Evolutionary conservation across 768 basidiomycete genomes (phyloP).

Genomic region (Pholiota molesta): DNA sequence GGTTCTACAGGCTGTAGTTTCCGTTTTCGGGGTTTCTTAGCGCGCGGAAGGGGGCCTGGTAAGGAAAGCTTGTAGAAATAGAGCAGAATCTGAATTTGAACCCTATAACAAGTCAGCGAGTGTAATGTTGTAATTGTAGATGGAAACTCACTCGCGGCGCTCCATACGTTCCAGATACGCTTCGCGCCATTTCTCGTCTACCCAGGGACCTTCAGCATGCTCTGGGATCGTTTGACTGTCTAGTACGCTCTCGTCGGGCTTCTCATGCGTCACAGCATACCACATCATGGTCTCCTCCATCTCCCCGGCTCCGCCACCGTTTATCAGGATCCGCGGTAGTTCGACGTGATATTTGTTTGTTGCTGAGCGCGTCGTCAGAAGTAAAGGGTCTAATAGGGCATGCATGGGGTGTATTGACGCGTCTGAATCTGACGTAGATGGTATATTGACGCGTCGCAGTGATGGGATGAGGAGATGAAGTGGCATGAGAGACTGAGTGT

Average conservation of each 20-base stretch:
- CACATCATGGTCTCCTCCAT: slow-evolving; percentile 79
- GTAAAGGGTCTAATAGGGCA: slow-evolving; percentile 57
- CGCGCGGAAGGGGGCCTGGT: slow-evolving; percentile 40
- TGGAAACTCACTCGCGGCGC: slow-evolving; percentile 68
- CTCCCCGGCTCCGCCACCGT: slow-evolving; percentile 63
- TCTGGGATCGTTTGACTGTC: slow-evolving; percentile 22
- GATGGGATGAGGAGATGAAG: slow-evolving; percentile 58
- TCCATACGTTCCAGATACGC: slow-evolving; percentile 69
- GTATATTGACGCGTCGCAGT: slow-evolving; percentile 50
- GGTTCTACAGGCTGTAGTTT: slow-evolving; percentile 18
- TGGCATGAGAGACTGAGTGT: slow-evolving; percentile 69
- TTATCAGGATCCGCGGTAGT: slow-evolving; percentile 59
- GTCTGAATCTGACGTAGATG: slow-evolving; percentile 29
- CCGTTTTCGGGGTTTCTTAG: slow-evolving; percentile 23
- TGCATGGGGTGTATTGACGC: slow-evolving; percentile 57
- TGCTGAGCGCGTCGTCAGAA: slow-evolving; percentile 58
- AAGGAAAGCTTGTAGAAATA: slow-evolving; percentile 68
- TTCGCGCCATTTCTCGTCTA: slow-evolving; percentile 55
- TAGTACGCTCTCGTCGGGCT: slow-evolving; percentile 22
- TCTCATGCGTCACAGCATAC: slow-evolving; percentile 70
- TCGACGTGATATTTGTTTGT: slow-evolving; percentile 66
- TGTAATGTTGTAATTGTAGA: too few relatives aligned
- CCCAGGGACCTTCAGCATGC: slow-evolving; percentile 40
- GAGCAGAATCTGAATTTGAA: slow-evolving; percentile 75
- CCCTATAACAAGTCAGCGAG: slow-evolving; percentile 40